These are phyloP conservation scores for Eimeria necatrix DNA, from an alignment of 169 alveolate genomes.

Conservation along the genomic window DNA sequence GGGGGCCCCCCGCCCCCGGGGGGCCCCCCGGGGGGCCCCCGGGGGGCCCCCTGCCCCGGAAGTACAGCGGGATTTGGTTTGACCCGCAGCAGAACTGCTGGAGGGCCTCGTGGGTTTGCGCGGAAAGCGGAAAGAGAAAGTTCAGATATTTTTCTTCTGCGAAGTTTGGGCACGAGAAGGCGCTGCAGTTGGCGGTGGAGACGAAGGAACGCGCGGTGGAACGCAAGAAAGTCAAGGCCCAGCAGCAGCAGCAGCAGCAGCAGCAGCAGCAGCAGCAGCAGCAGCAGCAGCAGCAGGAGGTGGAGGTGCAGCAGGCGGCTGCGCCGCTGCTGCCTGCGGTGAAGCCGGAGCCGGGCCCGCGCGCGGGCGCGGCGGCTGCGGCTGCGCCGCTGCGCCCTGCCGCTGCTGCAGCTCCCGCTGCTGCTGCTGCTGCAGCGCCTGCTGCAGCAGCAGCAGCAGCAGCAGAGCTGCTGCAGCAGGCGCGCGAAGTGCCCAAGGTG, in stretches of 20 bases:
- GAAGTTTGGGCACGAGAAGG: constrained; percentile 66
- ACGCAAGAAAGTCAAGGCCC: constrained; percentile 44
- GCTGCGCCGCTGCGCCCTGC: neutral
- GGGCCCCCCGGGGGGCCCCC: no score
- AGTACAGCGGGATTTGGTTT: constrained; percentile 72
- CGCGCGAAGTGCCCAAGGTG: constrained; percentile 25
- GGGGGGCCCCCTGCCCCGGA: constrained; percentile 28
- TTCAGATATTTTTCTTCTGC: constrained; percentile 72
- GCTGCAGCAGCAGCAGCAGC: constrained; percentile 50
- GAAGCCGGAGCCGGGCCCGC: neutral
- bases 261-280: constrained; percentile 3
- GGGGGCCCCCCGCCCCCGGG: no score
- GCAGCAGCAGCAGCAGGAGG: constrained; percentile 29
- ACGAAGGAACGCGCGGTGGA: constrained; percentile 71
- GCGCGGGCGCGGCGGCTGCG: neutral
- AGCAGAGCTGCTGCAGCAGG: constrained; percentile 13
- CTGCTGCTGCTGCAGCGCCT: constrained; percentile 3
- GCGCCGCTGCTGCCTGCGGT: neutral
- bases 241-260: constrained; percentile 4
- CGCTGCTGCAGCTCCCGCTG: constrained; percentile 18
- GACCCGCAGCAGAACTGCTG: constrained; percentile 80
- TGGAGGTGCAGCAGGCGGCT: neutral
- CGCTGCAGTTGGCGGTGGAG: constrained; percentile 47
- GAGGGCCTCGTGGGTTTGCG: constrained; percentile 81
- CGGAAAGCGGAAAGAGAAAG: constrained; percentile 59